A percentile compares a stretch with the other conserved stretches of the same genome.
Conservation (phyloP, 352 stramenopile genomes). For the Pythium aphanidermatum region DNA sequence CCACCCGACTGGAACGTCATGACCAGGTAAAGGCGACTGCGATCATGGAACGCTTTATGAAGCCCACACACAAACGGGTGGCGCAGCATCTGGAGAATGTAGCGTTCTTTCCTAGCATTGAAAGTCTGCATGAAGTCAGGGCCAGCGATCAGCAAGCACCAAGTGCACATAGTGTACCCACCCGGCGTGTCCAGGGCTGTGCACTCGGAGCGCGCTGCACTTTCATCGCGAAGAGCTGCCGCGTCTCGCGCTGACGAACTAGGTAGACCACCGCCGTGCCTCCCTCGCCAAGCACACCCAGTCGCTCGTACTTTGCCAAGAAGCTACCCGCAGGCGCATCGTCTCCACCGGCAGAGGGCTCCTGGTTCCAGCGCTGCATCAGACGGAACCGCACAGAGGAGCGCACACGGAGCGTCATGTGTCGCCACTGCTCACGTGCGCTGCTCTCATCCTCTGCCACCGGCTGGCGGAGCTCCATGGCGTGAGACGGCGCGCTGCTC, state of each 20-base stretch:
- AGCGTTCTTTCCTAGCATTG: slow-evolving; percentile 20
- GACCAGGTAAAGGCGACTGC: slow-evolving; percentile 20
- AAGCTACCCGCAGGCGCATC: background rate
- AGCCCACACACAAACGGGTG: slow-evolving; percentile 28
- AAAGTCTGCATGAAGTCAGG: slow-evolving; percentile 6
- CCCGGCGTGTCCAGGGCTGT: slow-evolving; percentile 15
- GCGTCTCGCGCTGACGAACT: slow-evolving; percentile 16
- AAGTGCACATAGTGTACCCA: slow-evolving; percentile 1
- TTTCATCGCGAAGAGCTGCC: slow-evolving; percentile 25
- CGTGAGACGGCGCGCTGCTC: no score
- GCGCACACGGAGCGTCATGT: slow-evolving; percentile 8
- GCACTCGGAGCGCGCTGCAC: slow-evolving; percentile 13
- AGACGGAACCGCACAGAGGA: slow-evolving; percentile 9
- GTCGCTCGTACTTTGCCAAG: slow-evolving; percentile 21
- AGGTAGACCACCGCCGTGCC: slow-evolving; percentile 27
- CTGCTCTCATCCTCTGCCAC: background rate
- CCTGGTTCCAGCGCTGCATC: slow-evolving; percentile 9
- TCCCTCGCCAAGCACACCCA: slow-evolving; percentile 23
- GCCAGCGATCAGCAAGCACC: background rate
- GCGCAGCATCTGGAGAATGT: slow-evolving; percentile 22
- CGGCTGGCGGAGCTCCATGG: no score
- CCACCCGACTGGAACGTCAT: slow-evolving; percentile 25
- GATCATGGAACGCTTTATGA: slow-evolving; percentile 23
- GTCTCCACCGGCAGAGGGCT: background rate
- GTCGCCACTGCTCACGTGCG: slow-evolving; percentile 7